Evolutionary conservation across 164 flowering plant genomes (phyloP).

Genomic region (Houttuynia cordata): DNA sequence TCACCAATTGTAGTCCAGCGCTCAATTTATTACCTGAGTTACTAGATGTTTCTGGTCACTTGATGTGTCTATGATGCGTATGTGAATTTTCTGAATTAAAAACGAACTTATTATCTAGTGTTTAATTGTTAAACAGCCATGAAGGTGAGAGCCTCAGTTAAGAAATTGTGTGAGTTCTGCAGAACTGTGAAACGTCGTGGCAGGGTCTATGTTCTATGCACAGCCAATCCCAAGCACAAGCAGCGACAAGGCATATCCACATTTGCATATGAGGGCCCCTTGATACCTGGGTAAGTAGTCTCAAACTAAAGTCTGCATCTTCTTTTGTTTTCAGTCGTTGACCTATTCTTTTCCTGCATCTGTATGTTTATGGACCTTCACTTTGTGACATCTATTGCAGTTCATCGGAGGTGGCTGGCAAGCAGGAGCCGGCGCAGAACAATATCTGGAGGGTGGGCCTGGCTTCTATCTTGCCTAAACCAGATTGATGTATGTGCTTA

Average conservation of each 20-base stretch:
- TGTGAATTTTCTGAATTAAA: too few species aligned
- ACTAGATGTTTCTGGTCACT: too few species aligned
- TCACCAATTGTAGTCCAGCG: too few species aligned
- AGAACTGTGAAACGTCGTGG: constrained; percentile 75
- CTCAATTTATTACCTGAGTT: too few species aligned
- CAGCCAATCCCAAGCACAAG: constrained; percentile 85
- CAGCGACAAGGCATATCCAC: constrained; percentile 83
- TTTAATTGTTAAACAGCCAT: constrained; percentile 25
- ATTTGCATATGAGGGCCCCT: constrained; percentile 47
- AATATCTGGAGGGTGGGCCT: constrained; percentile 15
- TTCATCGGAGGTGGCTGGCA: constrained; percentile 16
- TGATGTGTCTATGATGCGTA: neutral
- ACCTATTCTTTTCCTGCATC: neutral
- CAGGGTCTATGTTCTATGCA: constrained; percentile 61
- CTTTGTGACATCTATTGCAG: constrained; percentile 15
- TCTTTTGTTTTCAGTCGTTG: neutral
- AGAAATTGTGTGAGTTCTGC: constrained; percentile 92
- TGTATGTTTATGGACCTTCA: neutral
- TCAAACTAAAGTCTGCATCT: neutral
- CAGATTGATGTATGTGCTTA: too few species aligned
- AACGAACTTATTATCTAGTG: too few species aligned
- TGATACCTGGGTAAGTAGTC: constrained; percentile 28
- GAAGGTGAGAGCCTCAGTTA: constrained; percentile 95
- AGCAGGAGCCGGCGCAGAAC: constrained; percentile 14
- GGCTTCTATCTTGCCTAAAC: constrained; percentile 17